phyloP scores from a whole-genome alignment of 176 grass and related monocot species.

The bread wheat (Triticum aestivum) region IWGSC_CS_RefSeq_v2.1 NC_057814.1:507402473-507402972 shows the following conservation, averaged over 20 bases:
- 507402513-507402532: conserved; percentile 26
- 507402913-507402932: neutral
- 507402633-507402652: conserved; percentile 57
- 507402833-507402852: neutral
- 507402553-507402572: conserved; percentile 62
- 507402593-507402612: conserved; percentile 49
- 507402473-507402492: neutral
- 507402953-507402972: conserved; percentile 37
- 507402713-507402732: conserved; percentile 50
- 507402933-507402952: conserved; percentile 32
- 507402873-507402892: neutral
- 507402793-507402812: conserved; percentile 56
- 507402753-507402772: conserved; percentile 51
- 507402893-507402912: neutral
- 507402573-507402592: conserved; percentile 59
- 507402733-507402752: conserved; percentile 35
- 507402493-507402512: conserved; percentile 9
- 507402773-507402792: conserved; percentile 55
- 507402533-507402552: conserved; percentile 58
- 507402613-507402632: conserved; percentile 32
- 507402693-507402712: conserved; percentile 49
- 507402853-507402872: neutral
- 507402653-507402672: conserved; percentile 43
- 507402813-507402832: conserved; percentile 37
- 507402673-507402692: conserved; percentile 27